These are phyloP conservation scores for Aeminium ludgeri DNA, from an alignment of 495 filamentous ascomycete genomes.

Conservation along the genomic window DNA sequence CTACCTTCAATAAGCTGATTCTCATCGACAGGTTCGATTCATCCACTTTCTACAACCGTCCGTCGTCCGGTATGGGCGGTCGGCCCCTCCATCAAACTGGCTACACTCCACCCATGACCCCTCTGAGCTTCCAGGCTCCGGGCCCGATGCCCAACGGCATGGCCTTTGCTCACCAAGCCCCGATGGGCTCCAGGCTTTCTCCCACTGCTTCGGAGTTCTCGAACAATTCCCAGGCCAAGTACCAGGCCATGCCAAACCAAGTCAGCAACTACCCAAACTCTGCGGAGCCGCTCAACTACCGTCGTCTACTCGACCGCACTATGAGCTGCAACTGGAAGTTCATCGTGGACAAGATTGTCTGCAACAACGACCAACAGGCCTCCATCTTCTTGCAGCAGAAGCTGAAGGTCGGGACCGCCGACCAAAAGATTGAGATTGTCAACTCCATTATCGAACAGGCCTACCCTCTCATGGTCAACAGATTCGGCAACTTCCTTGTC, in stretches of 20 bases:
- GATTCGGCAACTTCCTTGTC: constrained; percentile 94
- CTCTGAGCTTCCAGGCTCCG: constrained; percentile 5
- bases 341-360: constrained; percentile 98
- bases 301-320: constrained; percentile 84
- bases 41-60: constrained; percentile 4
- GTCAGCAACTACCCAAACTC: constrained; percentile 54
- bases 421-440: constrained; percentile 94
- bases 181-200: constrained; percentile 66
- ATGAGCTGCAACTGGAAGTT: constrained; percentile 98
- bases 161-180: constrained; percentile 10
- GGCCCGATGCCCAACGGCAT: neutral
- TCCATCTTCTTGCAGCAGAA: constrained; percentile 98
- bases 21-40: constrained; percentile 4
- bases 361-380: constrained; percentile 96
- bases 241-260: constrained; percentile 3
- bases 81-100: constrained; percentile 17
- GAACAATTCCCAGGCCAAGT: constrained; percentile 17
- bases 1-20: neutral
- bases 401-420: constrained; percentile 85
- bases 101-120: constrained; percentile 23
- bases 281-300: constrained; percentile 91
- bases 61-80: constrained; percentile 20
- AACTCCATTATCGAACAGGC: constrained; percentile 92
- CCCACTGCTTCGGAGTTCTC: constrained; percentile 74
- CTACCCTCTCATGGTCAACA: constrained; percentile 92